phyloP scores from a whole-genome alignment of 2,329 filamentous ascomycete genomes.

The Aspergillus costaricaensis region DNA sequence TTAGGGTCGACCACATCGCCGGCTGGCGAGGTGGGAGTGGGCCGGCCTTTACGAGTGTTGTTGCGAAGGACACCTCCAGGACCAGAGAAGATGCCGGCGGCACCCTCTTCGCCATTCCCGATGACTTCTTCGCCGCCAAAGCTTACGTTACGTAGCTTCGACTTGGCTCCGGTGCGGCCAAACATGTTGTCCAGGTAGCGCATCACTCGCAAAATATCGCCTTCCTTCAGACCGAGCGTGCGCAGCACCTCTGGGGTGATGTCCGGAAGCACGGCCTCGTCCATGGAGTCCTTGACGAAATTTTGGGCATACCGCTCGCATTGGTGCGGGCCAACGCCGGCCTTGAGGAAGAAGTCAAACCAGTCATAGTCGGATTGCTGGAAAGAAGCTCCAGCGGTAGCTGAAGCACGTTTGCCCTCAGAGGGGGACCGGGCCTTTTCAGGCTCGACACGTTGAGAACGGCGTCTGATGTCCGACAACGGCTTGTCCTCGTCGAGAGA shows the following conservation, averaged over 20 bases:
- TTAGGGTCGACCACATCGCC: conserved; percentile 86
- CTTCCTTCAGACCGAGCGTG: conserved; percentile 89
- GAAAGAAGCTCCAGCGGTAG: conserved; percentile 39
- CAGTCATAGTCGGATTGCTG: conserved; percentile 76
- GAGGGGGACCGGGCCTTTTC: conserved; percentile 36
- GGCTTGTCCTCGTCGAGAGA: conserved; percentile 93
- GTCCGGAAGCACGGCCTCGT: conserved; percentile 86
- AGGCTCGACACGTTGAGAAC: conserved; percentile 23
- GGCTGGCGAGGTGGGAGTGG: conserved; percentile 80
- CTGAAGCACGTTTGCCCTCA: conserved; percentile 37
- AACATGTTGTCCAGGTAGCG: conserved; percentile 82
- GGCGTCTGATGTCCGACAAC: conserved; percentile 73
- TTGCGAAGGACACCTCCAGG: conserved; percentile 89
- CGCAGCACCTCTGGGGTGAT: conserved; percentile 81
- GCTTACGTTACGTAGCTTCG: conserved; percentile 57
- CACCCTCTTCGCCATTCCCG: conserved; percentile 61
- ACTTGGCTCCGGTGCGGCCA: conserved; percentile 60
- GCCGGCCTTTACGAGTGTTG: conserved; percentile 90
- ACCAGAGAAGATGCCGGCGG: conserved; percentile 81
- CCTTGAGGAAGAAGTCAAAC: conserved; percentile 97
- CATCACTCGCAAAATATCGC: conserved; percentile 95
- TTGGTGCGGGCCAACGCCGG: conserved; percentile 86
- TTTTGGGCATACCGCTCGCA: conserved; percentile 93
- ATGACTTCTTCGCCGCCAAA: conserved; percentile 56
- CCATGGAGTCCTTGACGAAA: conserved; percentile 91